Percentiles rank a stretch among this genome's conserved stretches.
Evolutionary conservation across 1,284 basidiomycete species (phyloP).

Genomic region (Irpex sp.): DNA sequence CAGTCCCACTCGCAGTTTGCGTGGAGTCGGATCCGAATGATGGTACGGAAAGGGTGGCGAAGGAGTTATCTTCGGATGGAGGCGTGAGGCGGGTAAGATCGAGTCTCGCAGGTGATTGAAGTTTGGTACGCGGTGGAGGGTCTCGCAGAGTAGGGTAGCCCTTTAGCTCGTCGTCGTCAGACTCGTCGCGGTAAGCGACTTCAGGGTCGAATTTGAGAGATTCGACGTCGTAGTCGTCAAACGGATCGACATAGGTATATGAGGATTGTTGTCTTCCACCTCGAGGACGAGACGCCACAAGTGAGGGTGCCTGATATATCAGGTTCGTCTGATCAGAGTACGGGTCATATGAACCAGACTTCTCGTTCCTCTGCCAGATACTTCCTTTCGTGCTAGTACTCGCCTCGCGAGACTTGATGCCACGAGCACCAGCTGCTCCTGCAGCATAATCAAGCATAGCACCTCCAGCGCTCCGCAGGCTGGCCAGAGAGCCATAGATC

Average conservation of each 20-base stretch:
- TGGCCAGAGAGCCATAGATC: constrained; percentile 33
- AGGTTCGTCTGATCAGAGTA: constrained; percentile 43
- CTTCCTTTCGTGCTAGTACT: constrained; percentile 23
- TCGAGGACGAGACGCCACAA: constrained; percentile 25
- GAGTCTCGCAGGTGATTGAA: constrained; percentile 22
- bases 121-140: constrained; percentile 26
- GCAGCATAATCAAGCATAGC: constrained; percentile 30
- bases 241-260: constrained; percentile 48
- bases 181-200: constrained; percentile 8
- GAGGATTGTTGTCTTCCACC: constrained; percentile 38
- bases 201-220: constrained; percentile 19
- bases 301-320: constrained; percentile 26
- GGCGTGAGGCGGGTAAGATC: constrained; percentile 29
- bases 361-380: constrained; percentile 39
- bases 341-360: constrained; percentile 38
- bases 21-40: constrained; percentile 20
- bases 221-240: constrained; percentile 45
- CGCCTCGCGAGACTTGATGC: constrained; percentile 29
- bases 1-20: constrained; percentile 1
- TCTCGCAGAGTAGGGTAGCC: constrained; percentile 21
- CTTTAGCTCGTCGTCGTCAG: constrained; percentile 18
- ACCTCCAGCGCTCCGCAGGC: constrained; percentile 46
- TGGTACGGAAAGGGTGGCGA: constrained; percentile 21
- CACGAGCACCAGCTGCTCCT: constrained; percentile 24
- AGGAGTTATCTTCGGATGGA: constrained; percentile 25